These are phyloP conservation scores for Fusarium albidum DNA, from an alignment of 2,329 filamentous ascomycete genomes.

Conservation along the genomic window DNA sequence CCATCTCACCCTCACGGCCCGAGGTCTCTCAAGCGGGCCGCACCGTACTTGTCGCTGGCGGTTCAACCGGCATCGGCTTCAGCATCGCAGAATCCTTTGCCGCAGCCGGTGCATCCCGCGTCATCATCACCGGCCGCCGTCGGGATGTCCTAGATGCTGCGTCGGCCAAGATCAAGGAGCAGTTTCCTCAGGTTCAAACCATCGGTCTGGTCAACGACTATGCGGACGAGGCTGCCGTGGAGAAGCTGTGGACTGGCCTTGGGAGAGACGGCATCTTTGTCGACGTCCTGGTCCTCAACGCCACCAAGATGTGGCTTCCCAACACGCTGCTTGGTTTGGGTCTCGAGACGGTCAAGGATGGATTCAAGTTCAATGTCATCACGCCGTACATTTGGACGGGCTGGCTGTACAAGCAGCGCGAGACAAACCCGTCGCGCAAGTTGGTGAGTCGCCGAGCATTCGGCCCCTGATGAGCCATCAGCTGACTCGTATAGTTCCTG, in stretches of 20 bases:
- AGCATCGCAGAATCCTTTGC: constrained; percentile 66
- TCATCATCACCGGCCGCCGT: constrained; percentile 47
- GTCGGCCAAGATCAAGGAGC: not conserved
- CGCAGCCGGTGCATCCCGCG: constrained; percentile 45
- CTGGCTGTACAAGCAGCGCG: no score
- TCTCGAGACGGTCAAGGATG: not conserved
- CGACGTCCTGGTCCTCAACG: constrained; percentile 7
- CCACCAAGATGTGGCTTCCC: constrained; percentile 1
- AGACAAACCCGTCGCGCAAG: no score
- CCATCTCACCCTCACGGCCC: constrained; percentile 31
- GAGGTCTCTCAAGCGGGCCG: constrained; percentile 49
- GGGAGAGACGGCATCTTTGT: not conserved
- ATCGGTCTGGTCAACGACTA: no score
- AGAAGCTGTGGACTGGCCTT: not conserved
- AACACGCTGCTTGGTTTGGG: constrained; percentile 7
- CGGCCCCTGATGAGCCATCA: no score
- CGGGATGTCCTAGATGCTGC: not conserved
- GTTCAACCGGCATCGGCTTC: constrained; percentile 69
- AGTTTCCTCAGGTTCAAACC: not conserved
- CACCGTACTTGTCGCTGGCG: constrained; percentile 72
- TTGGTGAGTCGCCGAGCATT: no score
- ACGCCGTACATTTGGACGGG: not conserved
- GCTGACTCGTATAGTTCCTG: no score
- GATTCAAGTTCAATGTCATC: constrained; percentile 5
- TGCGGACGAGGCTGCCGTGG: no score